Evolutionary conservation across 768 basidiomycete genomes (phyloP), one percentile per base, ranked within the genome.

Genomic region (Tricholoma terreum): DNA sequence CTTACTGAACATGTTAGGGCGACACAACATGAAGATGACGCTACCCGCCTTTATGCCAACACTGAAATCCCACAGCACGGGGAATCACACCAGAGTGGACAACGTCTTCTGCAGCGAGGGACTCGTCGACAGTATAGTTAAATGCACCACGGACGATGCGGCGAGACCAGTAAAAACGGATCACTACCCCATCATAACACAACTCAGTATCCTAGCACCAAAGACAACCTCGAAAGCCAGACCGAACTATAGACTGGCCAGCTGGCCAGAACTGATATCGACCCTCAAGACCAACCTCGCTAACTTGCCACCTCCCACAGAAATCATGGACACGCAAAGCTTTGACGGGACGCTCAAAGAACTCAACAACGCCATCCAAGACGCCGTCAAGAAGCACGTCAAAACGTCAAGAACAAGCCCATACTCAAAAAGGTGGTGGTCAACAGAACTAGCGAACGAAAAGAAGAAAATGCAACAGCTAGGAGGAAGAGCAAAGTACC

Each of bases 381-480:
- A 46, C 5, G 45, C 45, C 19, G 21, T 46, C 14, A 46, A 22
- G 48, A 4, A 33, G 12, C 11, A 57, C 57, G 53, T 10, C 33
- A 45, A 17, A 17, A 8, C n/a, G 53, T 2, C 51, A 59, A 2
- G 40, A 57, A 60, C 56, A 19, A 31, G 36, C 12, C 64, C 63
- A 0, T 51, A 59, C 30, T 34, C 54, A 5, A 65, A 61, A 15
- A 8, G 61, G 0, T 67, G 66, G 66, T 67, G 60, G 60, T 64
- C 35, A 2, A 48, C 38, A 1, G 59, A 65, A 3, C 58, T 67
- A 17, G 45, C 12, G 4, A 46, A 46, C 27, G n/a, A 27, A 2
- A 27, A 10, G 15, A n/a, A 46, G n/a, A n/a, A n/a, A n/a, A n/a
- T n/a, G n/a, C n/a, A n/a, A n/a, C n/a, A n/a, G n/a, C n/a, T n/a